phyloP scores from a whole-genome alignment of 768 basidiomycete species.

The Kwoniella newhampshirensis region DNA sequence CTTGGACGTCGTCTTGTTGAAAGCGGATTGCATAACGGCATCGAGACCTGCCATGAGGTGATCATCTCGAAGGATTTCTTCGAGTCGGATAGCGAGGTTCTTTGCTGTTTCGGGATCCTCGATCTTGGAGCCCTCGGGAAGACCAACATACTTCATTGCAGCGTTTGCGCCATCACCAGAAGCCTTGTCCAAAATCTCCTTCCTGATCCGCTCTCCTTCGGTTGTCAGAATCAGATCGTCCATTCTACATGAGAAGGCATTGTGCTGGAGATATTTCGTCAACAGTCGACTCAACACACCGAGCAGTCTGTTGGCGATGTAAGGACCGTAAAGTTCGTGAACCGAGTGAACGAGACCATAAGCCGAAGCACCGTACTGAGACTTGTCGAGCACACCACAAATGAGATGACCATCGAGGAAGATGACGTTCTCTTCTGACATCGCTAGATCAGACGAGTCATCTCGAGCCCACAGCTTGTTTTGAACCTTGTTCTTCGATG shows the following conservation, averaged over 20 bases:
- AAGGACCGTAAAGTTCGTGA: conserved; percentile 90
- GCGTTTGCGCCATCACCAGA: conserved; percentile 76
- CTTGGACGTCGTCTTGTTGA: conserved; percentile 77
- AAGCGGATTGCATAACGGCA: conserved; percentile 54
- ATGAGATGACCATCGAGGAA: conserved; percentile 92
- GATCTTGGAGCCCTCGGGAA: conserved; percentile 59
- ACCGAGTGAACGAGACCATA: conserved; percentile 97
- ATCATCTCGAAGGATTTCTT: conserved; percentile 91
- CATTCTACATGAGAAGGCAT: conserved; percentile 98
- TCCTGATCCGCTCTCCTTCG: conserved; percentile 70
- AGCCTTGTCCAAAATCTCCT: conserved; percentile 66
- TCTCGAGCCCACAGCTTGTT: conserved; percentile 69
- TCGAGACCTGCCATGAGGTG: conserved; percentile 97
- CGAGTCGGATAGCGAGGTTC: conserved; percentile 62
- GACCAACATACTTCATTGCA: conserved; percentile 68
- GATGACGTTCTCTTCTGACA: conserved; percentile 76
- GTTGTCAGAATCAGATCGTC: conserved; percentile 90
- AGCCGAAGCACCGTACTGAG: conserved; percentile 92
- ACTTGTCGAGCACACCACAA: conserved; percentile 92
- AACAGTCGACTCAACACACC: conserved; percentile 90
- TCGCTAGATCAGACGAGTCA: conserved; percentile 59
- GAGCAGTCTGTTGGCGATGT: conserved; percentile 82
- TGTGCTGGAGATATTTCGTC: conserved; percentile 94
- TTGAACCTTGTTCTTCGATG: conserved; percentile 84
- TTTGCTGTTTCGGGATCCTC: conserved; percentile 50